Evolutionary conservation across 2,329 filamentous ascomycete species (phyloP), one percentile per base, ranked within the genome.

Genomic region (Nemania sp.): DNA sequence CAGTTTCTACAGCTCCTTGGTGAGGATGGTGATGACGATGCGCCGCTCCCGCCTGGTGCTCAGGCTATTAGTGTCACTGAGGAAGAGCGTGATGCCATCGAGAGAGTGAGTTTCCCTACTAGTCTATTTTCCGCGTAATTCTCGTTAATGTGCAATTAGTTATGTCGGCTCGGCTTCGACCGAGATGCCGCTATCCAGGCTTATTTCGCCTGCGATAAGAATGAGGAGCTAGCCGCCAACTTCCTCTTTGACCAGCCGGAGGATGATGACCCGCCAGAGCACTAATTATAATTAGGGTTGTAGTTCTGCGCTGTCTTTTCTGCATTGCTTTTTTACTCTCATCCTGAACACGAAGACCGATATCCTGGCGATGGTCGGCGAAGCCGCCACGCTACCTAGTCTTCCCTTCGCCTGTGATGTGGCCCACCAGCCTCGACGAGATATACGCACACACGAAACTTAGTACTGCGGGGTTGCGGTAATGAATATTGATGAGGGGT

Each of bases 121-220:
- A n/a, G 69, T 6, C 20, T 2, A 11, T 47, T 54, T 27, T 20
- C 38, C 60, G 26, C n/a, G 38, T 56, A 66, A 58, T 47, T 49
- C 49, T 65, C 32, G 32, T 47, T 72, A 51, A 72, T 58, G 56
- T 54, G 54, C 38, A 60, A 73, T 8, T 59, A 97, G 93, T 86
- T 99, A 77, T 97, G 93, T 83, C 92, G 92, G 71, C 90, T 99
- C 52, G 96, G 96, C 41, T 99, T 99, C 79, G 90, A 95, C 75
- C 90, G 94, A 68, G 94, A 98, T 75, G 89, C 94, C 75, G 96
- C 96, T 59, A 97, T 98, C 73, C 95, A 99, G 83, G 96, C 96
- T 27, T 99, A 98, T 83, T 99, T 99, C 79, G 96, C 96, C 38
- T 99, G 96, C 81, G 96, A 99, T 82, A 99, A 98, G 88, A 98